Conservation (phyloP, 2,329 filamentous ascomycete genomes). For the Ophiocordyceps unilateralis region DNA sequence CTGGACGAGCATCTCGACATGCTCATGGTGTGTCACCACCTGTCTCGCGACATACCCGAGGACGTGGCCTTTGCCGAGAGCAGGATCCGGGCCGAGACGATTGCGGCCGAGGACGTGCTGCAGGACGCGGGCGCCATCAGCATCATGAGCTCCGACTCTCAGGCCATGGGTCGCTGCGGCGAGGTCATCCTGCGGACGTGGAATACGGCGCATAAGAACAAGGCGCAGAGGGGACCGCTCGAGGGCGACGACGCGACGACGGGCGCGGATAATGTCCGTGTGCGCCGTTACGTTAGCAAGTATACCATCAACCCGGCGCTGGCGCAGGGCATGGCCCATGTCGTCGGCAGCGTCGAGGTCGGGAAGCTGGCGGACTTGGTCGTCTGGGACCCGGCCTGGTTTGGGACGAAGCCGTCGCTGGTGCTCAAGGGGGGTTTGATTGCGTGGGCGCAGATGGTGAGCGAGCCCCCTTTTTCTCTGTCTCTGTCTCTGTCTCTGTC, state of each 20-base stretch:
- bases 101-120: conserved; percentile 88
- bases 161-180: conserved; percentile 92
- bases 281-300: conserved; percentile 86
- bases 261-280: conserved; percentile 74
- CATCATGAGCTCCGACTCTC: conserved; percentile 93
- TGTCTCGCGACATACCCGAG: conserved; percentile 83
- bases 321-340: conserved; percentile 74
- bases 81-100: conserved; percentile 88
- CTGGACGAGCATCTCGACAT: conserved; percentile 95
- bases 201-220: conserved; percentile 98
- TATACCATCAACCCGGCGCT: conserved; percentile 92
- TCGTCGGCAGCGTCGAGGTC: conserved; percentile 74
- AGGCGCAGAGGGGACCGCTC: conserved; percentile 60
- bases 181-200: conserved; percentile 87
- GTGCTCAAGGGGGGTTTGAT: conserved; percentile 85
- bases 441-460: conserved; percentile 64
- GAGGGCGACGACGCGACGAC: conserved; percentile 57
- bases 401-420: conserved; percentile 68
- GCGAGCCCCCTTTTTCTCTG: not conserved
- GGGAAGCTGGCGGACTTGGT: conserved; percentile 84
- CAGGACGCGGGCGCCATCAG: conserved; percentile 90
- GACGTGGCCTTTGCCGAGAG: conserved; percentile 92
- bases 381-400: conserved; percentile 69
- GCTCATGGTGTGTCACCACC: conserved; percentile 95
- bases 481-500: not conserved